Evolutionary conservation across 768 basidiomycete species (phyloP).

Genomic region (Cubamyces lactineus): DNA sequence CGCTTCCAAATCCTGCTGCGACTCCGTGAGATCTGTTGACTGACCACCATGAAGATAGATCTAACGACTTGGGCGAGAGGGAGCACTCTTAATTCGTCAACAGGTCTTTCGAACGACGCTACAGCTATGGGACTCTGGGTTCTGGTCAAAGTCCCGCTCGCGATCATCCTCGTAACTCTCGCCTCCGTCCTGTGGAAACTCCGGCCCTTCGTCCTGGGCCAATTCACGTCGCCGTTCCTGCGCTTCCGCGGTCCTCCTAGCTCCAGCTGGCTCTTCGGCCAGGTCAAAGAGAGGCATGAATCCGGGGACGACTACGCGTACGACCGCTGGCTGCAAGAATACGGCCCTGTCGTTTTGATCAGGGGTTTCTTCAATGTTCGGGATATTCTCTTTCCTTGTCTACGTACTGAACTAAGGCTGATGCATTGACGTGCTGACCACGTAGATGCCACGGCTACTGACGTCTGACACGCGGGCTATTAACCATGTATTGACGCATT

Average conservation of each 20-base stretch:
- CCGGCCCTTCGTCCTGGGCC: not conserved
- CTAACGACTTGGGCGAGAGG: too few species aligned
- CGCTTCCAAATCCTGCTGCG: too few species aligned
- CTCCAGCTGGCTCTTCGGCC: conserved; percentile 10
- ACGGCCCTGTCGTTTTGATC: conserved; percentile 3
- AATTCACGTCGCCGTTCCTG: conserved; percentile 7
- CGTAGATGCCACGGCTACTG: conserved; percentile 30
- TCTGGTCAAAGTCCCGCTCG: not conserved
- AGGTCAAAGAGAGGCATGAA: not conserved
- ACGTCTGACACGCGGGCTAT: conserved; percentile 66
- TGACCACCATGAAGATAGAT: too few species aligned
- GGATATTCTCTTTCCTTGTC: too few species aligned
- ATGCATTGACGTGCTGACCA: too few species aligned
- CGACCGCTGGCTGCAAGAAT: conserved; percentile 1
- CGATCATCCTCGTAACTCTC: not conserved
- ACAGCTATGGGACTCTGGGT: not conserved
- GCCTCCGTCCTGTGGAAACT: not conserved
- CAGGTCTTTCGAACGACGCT: not conserved
- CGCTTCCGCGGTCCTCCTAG: not conserved
- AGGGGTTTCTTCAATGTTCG: conserved; percentile 13
- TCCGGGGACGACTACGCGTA: not conserved
- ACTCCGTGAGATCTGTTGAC: too few species aligned
- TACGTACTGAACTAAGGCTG: too few species aligned
- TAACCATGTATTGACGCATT: conserved; percentile 62
- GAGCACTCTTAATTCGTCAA: not conserved